Base-by-base conservation (phyloP, 1,139 yeast genomes). In the Yamadazyma triangularis region DNA sequence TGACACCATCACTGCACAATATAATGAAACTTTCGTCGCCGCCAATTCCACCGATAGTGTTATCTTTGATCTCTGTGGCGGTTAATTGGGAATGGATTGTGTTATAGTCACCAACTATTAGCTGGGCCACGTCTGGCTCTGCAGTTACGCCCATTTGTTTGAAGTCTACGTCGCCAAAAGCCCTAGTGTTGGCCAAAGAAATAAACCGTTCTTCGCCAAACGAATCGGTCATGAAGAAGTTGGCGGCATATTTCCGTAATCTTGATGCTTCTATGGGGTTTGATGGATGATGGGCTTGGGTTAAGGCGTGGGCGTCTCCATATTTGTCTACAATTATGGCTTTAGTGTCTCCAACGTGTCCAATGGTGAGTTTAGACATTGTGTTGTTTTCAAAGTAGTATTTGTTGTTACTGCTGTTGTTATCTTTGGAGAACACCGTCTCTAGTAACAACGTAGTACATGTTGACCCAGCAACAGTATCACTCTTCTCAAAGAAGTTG, bases 281-380 rank as follows among this genome's bases (percentile, higher is more conserved):
- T 2, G 86, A 76, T 3, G 97, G 95, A 56, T 89, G 96, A 55
- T 91, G 98, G 20, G 79, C 74, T 25, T 75, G 70, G 0, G 95
- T 86, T 34, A 91, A 59, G 8, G 85, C 69, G 45, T 82, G 89
- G 0, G 95, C 95, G 26, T 73, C 64, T 2, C 98, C 97, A 37
- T 68, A 59, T 36, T 70, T 70, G 50, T 83, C 93, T 39, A 88
- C 85, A 15, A 91, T 49, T 4, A 91, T 72, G n/a, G 95, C 89
- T 41, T 86, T 72, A 3, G 96, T 85, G 51, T 91, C 98, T 3
- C 98, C 98, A n/a, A 89, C 81, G 52, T 91, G 98, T 1, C 94
- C 91, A 14, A 89, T 74, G 1, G 86, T 72, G 24, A 91, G 57
- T 45, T 78, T 78, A 19, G 87, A 70, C 12, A 84, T 64, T 10